phyloP scores from a whole-genome alignment of 495 filamentous ascomycete species.

The Melanomma pulvis-pyrius region DNA sequence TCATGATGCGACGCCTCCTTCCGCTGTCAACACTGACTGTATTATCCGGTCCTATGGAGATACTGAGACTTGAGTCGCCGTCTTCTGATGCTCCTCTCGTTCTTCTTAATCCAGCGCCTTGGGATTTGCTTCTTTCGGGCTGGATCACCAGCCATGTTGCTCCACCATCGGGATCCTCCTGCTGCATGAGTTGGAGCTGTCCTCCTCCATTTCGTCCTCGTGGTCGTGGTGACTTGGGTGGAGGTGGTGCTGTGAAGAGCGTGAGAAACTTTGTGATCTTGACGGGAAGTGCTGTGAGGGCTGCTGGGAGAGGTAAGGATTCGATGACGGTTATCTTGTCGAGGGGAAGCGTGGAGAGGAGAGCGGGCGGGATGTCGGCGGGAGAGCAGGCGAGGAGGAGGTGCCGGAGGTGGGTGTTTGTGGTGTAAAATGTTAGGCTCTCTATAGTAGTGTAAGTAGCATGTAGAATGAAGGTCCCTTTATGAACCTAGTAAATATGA shows the following conservation, averaged over 20 bases:
- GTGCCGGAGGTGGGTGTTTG: conserved; percentile 32
- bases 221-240: conserved; percentile 14
- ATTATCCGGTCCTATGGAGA: conserved; percentile 38
- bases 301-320: conserved; percentile 18
- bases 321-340: conserved; percentile 27
- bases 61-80: conserved; percentile 28
- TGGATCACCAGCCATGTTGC: conserved; percentile 36
- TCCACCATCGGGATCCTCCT: conserved; percentile 29
- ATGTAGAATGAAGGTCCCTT: neutral
- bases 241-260: conserved; percentile 31
- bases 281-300: conserved; percentile 17
- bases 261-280: conserved; percentile 18
- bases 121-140: conserved; percentile 35
- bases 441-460: conserved; percentile 16
- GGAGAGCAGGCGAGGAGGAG: conserved; percentile 33
- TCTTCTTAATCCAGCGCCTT: conserved; percentile 20
- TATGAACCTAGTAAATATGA: neutral
- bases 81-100: conserved; percentile 14
- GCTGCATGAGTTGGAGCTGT: conserved; percentile 26
- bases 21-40: conserved; percentile 37
- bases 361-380: conserved; percentile 19
- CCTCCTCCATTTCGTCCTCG: conserved; percentile 19
- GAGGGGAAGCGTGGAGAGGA: conserved; percentile 29
- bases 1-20: conserved; percentile 27
- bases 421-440: conserved; percentile 31